phyloP scores from a whole-genome alignment of 306 rosid genomes.

The Citrullus amarus region DNA sequence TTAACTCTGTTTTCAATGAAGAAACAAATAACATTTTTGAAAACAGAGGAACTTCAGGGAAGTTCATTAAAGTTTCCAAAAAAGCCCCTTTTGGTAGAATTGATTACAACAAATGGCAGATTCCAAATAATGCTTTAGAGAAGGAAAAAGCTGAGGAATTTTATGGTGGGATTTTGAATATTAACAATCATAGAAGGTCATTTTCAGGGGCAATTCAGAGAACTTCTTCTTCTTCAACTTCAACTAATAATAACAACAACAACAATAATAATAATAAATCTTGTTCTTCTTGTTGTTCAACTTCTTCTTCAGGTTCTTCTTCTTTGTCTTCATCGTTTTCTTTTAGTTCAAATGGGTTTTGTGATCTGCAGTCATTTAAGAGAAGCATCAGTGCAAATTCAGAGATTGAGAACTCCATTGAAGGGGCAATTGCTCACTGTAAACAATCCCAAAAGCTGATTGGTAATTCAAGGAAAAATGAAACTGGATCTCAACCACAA shows the following conservation, averaged over 20 bases:
- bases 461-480: conserved; percentile 11
- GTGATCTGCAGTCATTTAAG: conserved; percentile 48
- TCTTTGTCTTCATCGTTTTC: conserved; percentile 86
- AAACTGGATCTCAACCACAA: conserved; percentile 9
- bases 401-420: conserved; percentile 63
- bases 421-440: conserved; percentile 95
- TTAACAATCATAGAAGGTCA: conserved; percentile 46
- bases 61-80: conserved; percentile 26
- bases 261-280: not conserved
- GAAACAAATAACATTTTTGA: not conserved
- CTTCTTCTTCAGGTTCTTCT: conserved; percentile 62
- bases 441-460: conserved; percentile 42
- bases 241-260: conserved; percentile 4
- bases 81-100: conserved; percentile 37
- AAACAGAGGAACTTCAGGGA: not conserved
- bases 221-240: conserved; percentile 24
- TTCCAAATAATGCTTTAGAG: not conserved
- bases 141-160: not conserved
- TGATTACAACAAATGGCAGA: conserved; percentile 25
- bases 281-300: conserved; percentile 19
- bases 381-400: conserved; percentile 60
- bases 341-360: conserved; percentile 43
- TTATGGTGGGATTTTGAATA: not conserved
- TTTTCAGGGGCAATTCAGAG: conserved; percentile 69
- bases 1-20: conserved; percentile 30